Evolutionary conservation across 805 yeast genomes (phyloP).

Genomic region (Candida maris): DNA sequence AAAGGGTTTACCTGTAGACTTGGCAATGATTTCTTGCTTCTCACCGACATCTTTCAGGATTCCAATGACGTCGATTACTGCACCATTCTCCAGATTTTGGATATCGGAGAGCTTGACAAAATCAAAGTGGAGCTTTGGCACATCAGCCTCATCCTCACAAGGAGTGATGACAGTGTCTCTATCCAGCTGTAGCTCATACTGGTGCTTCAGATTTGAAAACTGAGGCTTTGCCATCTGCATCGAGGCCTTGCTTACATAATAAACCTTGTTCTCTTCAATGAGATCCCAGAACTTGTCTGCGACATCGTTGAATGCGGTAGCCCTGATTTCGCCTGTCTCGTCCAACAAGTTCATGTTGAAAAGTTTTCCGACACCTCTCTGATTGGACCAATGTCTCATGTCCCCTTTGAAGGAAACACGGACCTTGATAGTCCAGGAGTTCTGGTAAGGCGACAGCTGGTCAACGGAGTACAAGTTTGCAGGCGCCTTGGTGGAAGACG

Average conservation of each 20-base stretch:
- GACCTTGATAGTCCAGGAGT: constrained; percentile 88
- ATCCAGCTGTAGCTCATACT: constrained; percentile 81
- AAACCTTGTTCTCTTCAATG: constrained; percentile 85
- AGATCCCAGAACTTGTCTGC: constrained; percentile 76
- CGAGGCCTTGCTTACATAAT: constrained; percentile 76
- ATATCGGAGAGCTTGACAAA: constrained; percentile 68
- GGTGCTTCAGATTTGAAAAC: constrained; percentile 79
- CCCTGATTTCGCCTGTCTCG: constrained; percentile 93
- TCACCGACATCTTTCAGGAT: constrained; percentile 76
- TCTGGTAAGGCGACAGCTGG: constrained; percentile 86
- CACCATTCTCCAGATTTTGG: constrained; percentile 63
- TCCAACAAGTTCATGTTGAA: constrained; percentile 86
- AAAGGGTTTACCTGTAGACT: constrained; percentile 83
- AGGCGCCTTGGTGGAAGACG: constrained; percentile 18
- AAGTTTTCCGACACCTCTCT: constrained; percentile 83
- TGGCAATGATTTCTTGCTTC: constrained; percentile 74
- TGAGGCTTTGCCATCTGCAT: constrained; percentile 82
- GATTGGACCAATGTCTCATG: constrained; percentile 82
- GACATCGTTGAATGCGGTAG: constrained; percentile 86
- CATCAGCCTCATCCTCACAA: constrained; percentile 52
- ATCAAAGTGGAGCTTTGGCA: constrained; percentile 77
- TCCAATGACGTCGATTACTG: constrained; percentile 83
- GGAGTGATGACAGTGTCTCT: constrained; percentile 74
- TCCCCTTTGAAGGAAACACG: constrained; percentile 87
- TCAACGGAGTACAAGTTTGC: constrained; percentile 69